Evolutionary conservation across 306 rosid genomes (phyloP), one percentile per base, ranked within the genome.

Genomic region (Betula pendula): DNA sequence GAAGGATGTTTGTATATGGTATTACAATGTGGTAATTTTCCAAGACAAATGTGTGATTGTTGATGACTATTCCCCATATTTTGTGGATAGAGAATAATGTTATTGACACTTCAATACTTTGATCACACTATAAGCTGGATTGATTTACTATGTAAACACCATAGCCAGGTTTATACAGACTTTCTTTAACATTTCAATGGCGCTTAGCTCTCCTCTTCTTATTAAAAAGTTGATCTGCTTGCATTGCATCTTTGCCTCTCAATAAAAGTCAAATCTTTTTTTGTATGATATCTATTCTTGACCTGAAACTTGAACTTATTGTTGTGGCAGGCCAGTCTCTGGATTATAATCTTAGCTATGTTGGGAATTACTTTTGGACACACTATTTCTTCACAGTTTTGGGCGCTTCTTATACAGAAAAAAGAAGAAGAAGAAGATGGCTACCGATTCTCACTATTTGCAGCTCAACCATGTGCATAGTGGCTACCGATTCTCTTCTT

Each of bases 301-400:
- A 53, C 50, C 84, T 89, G 77, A 77, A 52, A 45, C 73, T 45
- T 51, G 8, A 73, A 47, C 70, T 35, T 50, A 4, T 74, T 75
- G 74, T 55, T 74, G 73, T 83, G 77, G 86, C 93, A 96, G 99
- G 99, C 98, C 58, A 88, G 85, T 80, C 75, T 96, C 63, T 96
- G 99, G 99, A 92, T 87, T 59, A 78, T 91, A 75, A 84, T 92
- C 76, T 96, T 86, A 96, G 98, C 85, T 96, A 96, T 20, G 98
- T 96, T 72, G 99, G 99, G 65, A 96, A 96, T 71, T 96, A 96
- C 87, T 92, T 96, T 85, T 96, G 99, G 99, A 96, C 99, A 47
- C 99, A 96, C 83, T 96, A 92, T 77, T 96, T 96, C 85, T 96
- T 96, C 85, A 88, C 98, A 13, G 98, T 92, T 85, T 87, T 96